Base-by-base conservation (phyloP, 345 rosid genomes). In the Gossypium stocksii region DNA sequence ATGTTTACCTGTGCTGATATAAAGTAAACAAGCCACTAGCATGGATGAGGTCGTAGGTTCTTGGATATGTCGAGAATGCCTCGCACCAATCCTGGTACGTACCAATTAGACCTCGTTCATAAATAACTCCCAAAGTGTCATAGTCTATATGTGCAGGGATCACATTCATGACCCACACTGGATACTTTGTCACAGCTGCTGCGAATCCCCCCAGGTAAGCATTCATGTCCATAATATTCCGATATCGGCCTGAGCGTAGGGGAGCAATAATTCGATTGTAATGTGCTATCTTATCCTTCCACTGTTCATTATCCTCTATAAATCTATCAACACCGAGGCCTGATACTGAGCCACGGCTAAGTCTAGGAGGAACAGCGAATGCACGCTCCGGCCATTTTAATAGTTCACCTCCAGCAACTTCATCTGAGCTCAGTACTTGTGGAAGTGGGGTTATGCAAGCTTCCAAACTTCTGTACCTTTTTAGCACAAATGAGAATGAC, bases 71-170 rank as follows among this genome's bases (percentile, higher is more conserved):
- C 1, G 98, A 95, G 84, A 95, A 85, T 4, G 96, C 96, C 86
- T 95, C 99, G 19, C 99, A 95, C 99, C 98, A 95, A 54, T 95
- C 96, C 56, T 93, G 98, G 71, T 95, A 95, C 0, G 96, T 81
- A 7, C 99, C 98, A 1, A 95, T 88, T 38, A 93, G 71, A 11
- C 99, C 99, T 52, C 99, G 88, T 62, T 95, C 97, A 23, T 82
- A 95, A 75, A 95, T 83, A 10, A 77, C 86, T 23, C 99, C 97
- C 20, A 95, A 75, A 0, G 99, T 91, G 82, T 95, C 90, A 9
- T 81, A 86, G 71, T 91, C 82, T 16, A 93, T 79, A 70, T 90
- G 76, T 10, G 62, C 84, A 0, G 99, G 96, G 45, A 95, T 93
- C 56, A 95, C 96, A 56, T 95, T 95, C 99, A 95, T 95, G 17